Percentiles rank a stretch among this genome's conserved stretches.
phyloP scores from a whole-genome alignment of 2,329 filamentous ascomycete species.

The Onygena corvina region DNA sequence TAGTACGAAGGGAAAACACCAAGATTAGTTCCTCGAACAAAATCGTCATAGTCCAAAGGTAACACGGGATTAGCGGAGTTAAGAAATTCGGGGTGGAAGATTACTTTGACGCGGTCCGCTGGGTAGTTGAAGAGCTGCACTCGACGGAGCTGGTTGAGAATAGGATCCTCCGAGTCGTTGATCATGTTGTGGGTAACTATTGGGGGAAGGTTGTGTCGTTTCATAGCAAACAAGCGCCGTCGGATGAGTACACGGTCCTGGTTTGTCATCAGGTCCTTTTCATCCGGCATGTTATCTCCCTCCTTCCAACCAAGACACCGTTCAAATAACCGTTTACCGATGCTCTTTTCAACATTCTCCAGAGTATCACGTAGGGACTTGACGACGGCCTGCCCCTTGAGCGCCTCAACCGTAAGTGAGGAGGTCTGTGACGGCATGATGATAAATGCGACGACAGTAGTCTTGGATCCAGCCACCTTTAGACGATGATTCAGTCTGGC shows the following conservation, averaged over 20 bases:
- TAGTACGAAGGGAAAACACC: constrained; percentile 97
- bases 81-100: constrained; percentile 97
- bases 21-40: constrained; percentile 90
- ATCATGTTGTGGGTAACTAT: constrained; percentile 99
- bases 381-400: constrained; percentile 94
- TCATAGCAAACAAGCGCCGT: constrained; percentile 90
- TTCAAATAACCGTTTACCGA: constrained; percentile 89
- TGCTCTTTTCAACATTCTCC: constrained; percentile 80
- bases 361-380: constrained; percentile 91
- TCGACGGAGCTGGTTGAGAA: constrained; percentile 87
- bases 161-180: constrained; percentile 84
- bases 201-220: constrained; percentile 75
- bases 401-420: constrained; percentile 84
- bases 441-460: constrained; percentile 91
- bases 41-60: constrained; percentile 94
- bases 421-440: constrained; percentile 98
- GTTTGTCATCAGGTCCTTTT: constrained; percentile 86
- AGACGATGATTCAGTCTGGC: constrained; percentile 88
- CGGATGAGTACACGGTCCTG: constrained; percentile 89
- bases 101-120: constrained; percentile 85
- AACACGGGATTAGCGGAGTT: constrained; percentile 92
- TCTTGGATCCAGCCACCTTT: constrained; percentile 73
- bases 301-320: constrained; percentile 91
- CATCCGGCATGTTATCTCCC: constrained; percentile 82
- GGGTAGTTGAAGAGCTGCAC: constrained; percentile 97